These are phyloP conservation scores for Syzygium oleosum DNA, from an alignment of 345 rosid genomes.

Conservation along the genomic window DNA sequence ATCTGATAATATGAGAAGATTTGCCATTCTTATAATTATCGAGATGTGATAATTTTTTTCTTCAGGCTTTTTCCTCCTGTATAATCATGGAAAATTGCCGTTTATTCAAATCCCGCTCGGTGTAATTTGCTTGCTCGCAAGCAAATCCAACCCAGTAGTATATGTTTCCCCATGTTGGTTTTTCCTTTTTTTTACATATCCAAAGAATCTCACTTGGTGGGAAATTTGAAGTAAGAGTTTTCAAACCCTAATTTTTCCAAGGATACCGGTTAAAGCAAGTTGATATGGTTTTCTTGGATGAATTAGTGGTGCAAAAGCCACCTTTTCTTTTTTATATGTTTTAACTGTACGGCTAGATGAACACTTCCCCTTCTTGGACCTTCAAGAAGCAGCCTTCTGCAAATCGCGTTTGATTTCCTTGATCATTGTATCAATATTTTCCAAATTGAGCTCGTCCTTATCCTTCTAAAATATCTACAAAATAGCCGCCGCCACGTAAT, in stretches of 20 bases:
- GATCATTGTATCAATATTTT: not conserved
- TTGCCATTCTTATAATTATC: fast-evolving
- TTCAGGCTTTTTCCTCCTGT: not conserved
- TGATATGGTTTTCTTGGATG: not conserved
- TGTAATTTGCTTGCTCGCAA: too few species aligned
- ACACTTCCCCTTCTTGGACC: not conserved
- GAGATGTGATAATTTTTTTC: not conserved
- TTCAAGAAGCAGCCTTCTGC: not conserved
- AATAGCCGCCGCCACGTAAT: not conserved
- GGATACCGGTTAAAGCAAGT: not conserved
- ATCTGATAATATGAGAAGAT: fast-evolving
- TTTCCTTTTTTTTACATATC: not conserved
- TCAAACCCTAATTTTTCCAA: not conserved
- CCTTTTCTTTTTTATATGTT: not conserved
- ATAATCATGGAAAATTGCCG: not conserved
- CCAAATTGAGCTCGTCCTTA: not conserved
- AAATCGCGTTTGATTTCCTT: not conserved
- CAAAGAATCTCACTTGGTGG: not conserved
- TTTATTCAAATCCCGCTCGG: too few species aligned
- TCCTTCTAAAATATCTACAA: not conserved
- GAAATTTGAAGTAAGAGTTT: not conserved
- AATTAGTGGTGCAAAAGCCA: not conserved
- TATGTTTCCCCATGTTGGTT: too few species aligned
- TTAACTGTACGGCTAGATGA: not conserved
- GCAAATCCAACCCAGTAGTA: too few species aligned